Conservation (phyloP, 2,329 filamentous ascomycete species). For the Apiospora phragmitis region DNA sequence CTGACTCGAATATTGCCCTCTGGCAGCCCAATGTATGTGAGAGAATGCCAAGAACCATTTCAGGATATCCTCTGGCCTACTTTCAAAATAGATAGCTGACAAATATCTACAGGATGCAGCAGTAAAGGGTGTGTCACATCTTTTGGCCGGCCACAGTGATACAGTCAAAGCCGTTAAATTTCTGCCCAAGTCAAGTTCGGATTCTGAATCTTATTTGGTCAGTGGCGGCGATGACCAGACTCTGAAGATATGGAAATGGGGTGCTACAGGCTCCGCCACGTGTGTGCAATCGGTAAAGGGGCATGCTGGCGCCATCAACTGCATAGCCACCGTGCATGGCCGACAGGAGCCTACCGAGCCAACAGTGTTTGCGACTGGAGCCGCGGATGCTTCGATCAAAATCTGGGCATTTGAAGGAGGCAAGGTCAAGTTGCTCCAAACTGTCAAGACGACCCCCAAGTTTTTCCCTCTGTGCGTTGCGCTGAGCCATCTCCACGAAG, state of each 20-base stretch:
- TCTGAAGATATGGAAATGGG: constrained; percentile 68
- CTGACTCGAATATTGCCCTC: constrained; percentile 83
- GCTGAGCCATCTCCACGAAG: constrained; percentile 58
- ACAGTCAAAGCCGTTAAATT: constrained; percentile 84
- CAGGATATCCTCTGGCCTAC: background rate
- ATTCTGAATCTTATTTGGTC: constrained; percentile 62
- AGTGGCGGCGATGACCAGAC: constrained; percentile 81
- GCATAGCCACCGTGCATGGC: constrained; percentile 48
- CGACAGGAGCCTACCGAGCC: constrained; percentile 21
- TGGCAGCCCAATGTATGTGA: constrained; percentile 76
- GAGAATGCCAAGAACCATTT: background rate
- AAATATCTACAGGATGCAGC: constrained; percentile 32
- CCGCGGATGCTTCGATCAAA: constrained; percentile 72
- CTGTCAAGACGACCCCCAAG: constrained; percentile 70
- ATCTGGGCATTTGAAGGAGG: constrained; percentile 65
- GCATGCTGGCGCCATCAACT: constrained; percentile 78
- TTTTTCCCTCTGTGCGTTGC: constrained; percentile 83
- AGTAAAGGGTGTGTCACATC: constrained; percentile 58
- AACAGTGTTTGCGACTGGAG: constrained; percentile 69
- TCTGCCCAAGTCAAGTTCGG: constrained; percentile 51
- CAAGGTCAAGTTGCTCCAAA: constrained; percentile 61
- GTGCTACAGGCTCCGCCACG: background rate
- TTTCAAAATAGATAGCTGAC: background rate
- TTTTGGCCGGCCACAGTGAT: constrained; percentile 77
- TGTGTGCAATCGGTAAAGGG: constrained; percentile 59